A percentile compares a stretch with the other conserved stretches of the same genome.
Evolutionary conservation across 805 yeast genomes (phyloP).

Genomic region (Millerozyma miso): DNA sequence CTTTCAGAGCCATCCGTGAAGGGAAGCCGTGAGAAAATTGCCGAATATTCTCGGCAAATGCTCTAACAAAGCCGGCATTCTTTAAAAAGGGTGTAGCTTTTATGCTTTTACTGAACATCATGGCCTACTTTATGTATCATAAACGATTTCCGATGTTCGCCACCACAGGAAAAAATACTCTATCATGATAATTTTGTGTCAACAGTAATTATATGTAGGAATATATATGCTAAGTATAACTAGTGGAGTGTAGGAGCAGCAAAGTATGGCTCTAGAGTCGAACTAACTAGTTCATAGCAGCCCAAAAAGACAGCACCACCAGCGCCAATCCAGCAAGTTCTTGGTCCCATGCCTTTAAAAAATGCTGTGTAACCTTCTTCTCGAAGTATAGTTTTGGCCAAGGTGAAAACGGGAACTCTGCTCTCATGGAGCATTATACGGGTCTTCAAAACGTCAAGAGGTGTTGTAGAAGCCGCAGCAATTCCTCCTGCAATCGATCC

Average conservation of each 20-base stretch:
- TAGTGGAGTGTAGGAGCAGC: not conserved
- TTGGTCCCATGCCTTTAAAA: slow-evolving; percentile 84
- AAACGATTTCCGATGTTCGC: not conserved
- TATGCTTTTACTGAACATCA: slow-evolving; percentile 4
- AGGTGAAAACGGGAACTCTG: slow-evolving; percentile 39
- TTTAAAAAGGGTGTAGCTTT: slow-evolving; percentile 2
- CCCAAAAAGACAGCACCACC: slow-evolving; percentile 98
- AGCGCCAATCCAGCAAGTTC: slow-evolving; percentile 96
- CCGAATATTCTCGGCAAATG: slow-evolving; percentile 5
- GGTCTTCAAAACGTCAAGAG: slow-evolving; percentile 74
- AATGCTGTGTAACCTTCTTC: slow-evolving; percentile 78
- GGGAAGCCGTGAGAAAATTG: slow-evolving; percentile 7
- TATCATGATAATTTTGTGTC: not conserved
- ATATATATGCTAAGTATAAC: not conserved
- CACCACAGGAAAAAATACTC: not conserved
- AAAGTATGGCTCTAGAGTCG: slow-evolving; percentile 18
- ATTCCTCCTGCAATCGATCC: slow-evolving; percentile 80
- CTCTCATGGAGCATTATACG: slow-evolving; percentile 74
- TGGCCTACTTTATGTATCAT: not conserved
- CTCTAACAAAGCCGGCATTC: slow-evolving; percentile 2
- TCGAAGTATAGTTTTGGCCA: slow-evolving; percentile 49
- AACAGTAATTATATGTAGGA: not conserved
- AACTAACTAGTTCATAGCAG: slow-evolving; percentile 71
- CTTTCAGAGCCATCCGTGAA: slow-evolving; percentile 4
- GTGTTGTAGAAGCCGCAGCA: slow-evolving; percentile 80